Evolutionary conservation across 306 rosid genomes (phyloP), one percentile per base, ranked within the genome.

Genomic region (Cucumis melo): DNA sequence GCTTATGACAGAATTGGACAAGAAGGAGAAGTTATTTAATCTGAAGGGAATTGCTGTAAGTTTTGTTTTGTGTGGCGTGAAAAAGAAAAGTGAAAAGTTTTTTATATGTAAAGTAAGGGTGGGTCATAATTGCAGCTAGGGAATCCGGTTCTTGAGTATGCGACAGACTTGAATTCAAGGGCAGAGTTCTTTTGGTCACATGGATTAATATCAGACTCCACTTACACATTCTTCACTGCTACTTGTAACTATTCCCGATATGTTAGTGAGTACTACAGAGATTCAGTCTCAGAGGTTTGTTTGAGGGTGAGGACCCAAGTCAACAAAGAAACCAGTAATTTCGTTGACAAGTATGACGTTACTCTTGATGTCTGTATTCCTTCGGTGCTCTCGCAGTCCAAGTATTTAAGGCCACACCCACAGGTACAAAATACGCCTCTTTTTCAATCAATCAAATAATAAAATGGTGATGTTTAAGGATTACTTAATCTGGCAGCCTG

Each of bases 301-400:
- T 85, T 88, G 74, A 79, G 79, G 67, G 97, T 91, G 13, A 84
- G 89, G 89, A 82, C 84, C 38, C 90, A 74, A 87, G 97, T 91
- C 32, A 89, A 80, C 77, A 83, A 65, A 56, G 94, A 91, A 84
- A 91, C 95, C 11, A 91, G 97, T 80, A 87, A 87, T 78, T 89
- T 85, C 72, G 87, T 85, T 4, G 88, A 87, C 87, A 85, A 87
- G 54, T 87, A 87, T 72, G 91, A 87, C 46, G 91, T 87, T 39
- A 87, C 97, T n/a, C 95, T 91, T 56, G 94, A 91, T 81, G 92
- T 89, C 55, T 91, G 97, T 75, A 83, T 89, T 63, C 81, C 94
- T 36, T 88, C 92, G 5, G 89, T 88, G 29, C 85, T 88, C 71
- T 85, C 91, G 24, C 92, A 91, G 78, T 83, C 89, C 46, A 88